Base-by-base conservation (phyloP, 164 flowering plant genomes). In the Annona cherimola region DNA sequence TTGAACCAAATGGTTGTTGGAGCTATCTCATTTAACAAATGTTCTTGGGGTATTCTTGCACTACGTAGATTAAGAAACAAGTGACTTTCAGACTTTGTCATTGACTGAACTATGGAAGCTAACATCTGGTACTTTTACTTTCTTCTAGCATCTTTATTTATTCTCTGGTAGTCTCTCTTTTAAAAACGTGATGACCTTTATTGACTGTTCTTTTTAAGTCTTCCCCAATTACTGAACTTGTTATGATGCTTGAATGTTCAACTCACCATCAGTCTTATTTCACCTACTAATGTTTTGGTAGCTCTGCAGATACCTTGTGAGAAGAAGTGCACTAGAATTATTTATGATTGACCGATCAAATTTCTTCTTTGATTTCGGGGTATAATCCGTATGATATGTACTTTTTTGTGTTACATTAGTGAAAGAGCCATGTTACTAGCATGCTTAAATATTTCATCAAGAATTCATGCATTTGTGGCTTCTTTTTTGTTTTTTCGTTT, bases 331-430 rank as follows among this genome's bases (percentile, higher is more conserved):
- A 7, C 82, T 96, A 80, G 99, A 96, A 78, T 79, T 96, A 67
- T 96, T 96, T 84, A 92, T 96, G 97, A 86, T 93, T 83, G 98
- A 96, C 76, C 87, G 97, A 9, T 90, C 96, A 76, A 96, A 96
- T 76, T 96, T 86, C 89, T 96, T 96, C 86, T 92, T 96, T 82
- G 97, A 96, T 85, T 96, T 96, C 76, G 97, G 94, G 95, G 99
- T 96, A 89, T 45, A 61, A 9, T 50, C 4, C 68, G 42, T 63
- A 43, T 3, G 12, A 45, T 44, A 59, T 57, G 26, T 26, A 5
- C 50, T 60, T 18, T 40, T 63, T 14, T 9, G 44, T 69, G 45
- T 66, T 7, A 68, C 40, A 54, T 65, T 70, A 20, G 65, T 61
- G 45, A 72, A 12, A 40, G 42, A 59, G 61, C 41, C 54, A 50